Percentiles rank a stretch among this genome's conserved stretches.
Evolutionary conservation across 1,284 basidiomycete genomes (phyloP).

Genomic region (Puccinia polysora): DNA sequence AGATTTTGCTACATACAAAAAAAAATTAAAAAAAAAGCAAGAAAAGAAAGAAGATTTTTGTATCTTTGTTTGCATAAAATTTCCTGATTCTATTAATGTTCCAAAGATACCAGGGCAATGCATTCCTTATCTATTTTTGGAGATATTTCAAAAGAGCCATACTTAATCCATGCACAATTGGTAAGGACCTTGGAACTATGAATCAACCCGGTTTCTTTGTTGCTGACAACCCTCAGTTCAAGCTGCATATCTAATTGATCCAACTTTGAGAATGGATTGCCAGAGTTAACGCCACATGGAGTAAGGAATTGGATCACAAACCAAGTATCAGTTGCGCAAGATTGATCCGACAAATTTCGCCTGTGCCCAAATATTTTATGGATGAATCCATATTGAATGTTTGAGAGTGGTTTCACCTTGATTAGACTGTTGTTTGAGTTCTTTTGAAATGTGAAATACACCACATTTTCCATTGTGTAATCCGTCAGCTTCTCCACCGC

Average conservation of each 20-base stretch:
- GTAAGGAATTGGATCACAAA: background rate
- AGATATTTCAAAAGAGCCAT: background rate
- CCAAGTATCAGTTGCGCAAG: background rate
- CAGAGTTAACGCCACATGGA: background rate
- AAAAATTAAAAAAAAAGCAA: too few relatives aligned
- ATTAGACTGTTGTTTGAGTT: constrained; percentile 7
- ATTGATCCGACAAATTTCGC: background rate
- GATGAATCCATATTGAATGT: background rate
- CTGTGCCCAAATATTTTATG: background rate
- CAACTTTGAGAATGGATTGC: background rate
- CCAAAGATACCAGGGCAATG: background rate
- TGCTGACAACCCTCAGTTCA: background rate
- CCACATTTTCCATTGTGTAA: background rate
- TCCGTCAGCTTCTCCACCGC: background rate
- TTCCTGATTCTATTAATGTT: background rate
- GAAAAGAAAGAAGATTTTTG: too few relatives aligned
- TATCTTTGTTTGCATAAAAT: too few relatives aligned
- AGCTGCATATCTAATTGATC: background rate
- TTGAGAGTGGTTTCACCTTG: background rate
- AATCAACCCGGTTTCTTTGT: background rate
- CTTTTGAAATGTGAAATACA: constrained; percentile 1
- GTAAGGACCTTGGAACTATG: background rate
- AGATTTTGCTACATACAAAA: too few relatives aligned
- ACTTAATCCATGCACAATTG: constrained; percentile 6
- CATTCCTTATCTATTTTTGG: background rate